These are phyloP conservation scores for Athelia psychrophila DNA, from an alignment of 1,284 basidiomycete genomes.

Conservation along the genomic window DNA sequence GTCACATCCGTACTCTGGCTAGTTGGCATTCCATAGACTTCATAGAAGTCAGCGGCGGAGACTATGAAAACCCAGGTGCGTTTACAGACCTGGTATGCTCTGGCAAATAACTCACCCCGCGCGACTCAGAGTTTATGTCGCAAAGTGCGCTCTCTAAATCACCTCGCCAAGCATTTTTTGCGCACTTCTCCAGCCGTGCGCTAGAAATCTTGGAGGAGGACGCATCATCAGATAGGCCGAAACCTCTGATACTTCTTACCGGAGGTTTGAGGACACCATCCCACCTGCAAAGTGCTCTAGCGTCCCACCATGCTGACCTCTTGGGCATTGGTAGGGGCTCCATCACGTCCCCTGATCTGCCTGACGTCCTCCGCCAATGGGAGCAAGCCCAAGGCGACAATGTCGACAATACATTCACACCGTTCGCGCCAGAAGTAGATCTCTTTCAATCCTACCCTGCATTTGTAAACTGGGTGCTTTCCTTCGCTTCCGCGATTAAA, in stretches of 20 bases:
- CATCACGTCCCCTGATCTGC: conserved; percentile 63
- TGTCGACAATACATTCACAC: conserved; percentile 20
- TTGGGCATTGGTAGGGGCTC: conserved; percentile 77
- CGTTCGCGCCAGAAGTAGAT: conserved; percentile 33
- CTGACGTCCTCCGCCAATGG: conserved; percentile 31
- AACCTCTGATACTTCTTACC: conserved; percentile 74
- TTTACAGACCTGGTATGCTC: conserved; percentile 2
- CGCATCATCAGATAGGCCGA: conserved; percentile 15
- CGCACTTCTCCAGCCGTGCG: conserved; percentile 54
- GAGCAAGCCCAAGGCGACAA: conserved; percentile 11
- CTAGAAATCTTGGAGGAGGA: conserved; percentile 42
- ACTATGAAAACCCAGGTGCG: conserved; percentile 79
- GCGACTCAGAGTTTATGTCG: conserved; percentile 40
- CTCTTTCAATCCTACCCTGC: conserved; percentile 19
- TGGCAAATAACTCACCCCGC: not conserved
- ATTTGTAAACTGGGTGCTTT: conserved; percentile 18
- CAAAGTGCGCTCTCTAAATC: conserved; percentile 20
- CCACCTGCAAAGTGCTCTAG: conserved; percentile 55
- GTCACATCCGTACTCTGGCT: conserved; percentile 64
- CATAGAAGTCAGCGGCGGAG: conserved; percentile 86
- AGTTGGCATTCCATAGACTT: conserved; percentile 71
- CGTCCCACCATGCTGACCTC: conserved; percentile 59
- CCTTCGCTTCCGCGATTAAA: conserved; percentile 37
- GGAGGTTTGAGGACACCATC: conserved; percentile 72
- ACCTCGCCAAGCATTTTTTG: conserved; percentile 57